Percentiles rank a stretch among this genome's conserved stretches.
Evolutionary conservation across 208 protist species (phyloP).

Genomic region (Wallacemonas sp.): DNA sequence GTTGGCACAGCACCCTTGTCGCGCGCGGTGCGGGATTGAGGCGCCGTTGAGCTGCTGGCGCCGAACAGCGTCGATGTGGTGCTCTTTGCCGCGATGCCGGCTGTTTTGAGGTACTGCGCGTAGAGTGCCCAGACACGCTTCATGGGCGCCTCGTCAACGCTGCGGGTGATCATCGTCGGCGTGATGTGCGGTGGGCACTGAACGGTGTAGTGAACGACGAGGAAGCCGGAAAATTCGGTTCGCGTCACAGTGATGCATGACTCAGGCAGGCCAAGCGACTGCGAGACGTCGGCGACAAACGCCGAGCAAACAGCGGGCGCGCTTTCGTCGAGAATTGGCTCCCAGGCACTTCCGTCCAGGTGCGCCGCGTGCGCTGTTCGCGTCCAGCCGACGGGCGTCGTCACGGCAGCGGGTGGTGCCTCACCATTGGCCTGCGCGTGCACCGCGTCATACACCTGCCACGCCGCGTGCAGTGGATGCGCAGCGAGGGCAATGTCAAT

Average conservation of each 20-base stretch:
- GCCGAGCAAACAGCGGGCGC: neutral
- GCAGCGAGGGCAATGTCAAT: constrained; percentile 4
- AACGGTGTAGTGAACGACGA: constrained; percentile 10
- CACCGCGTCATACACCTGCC: constrained; percentile 1
- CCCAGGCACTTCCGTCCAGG: constrained; percentile 11
- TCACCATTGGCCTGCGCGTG: neutral
- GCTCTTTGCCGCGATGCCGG: constrained; percentile 6
- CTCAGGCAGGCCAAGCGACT: constrained; percentile 10
- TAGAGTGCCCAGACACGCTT: constrained; percentile 1
- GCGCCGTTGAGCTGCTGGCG: too few relatives aligned
- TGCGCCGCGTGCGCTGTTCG: neutral
- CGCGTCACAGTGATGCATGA: constrained; percentile 1
- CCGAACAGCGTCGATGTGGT: constrained; percentile 1
- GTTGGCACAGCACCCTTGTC: neutral
- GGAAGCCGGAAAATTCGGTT: neutral
- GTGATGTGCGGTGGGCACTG: constrained; percentile 1
- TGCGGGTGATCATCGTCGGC: neutral
- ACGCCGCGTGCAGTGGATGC: neutral
- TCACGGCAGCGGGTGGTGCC: neutral
- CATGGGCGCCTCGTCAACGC: constrained; percentile 8
- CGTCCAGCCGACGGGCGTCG: neutral
- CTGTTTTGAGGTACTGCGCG: neutral
- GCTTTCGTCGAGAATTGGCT: neutral
- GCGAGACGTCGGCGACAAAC: constrained; percentile 10
- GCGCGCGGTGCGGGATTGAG: too few relatives aligned